A percentile compares a stretch with the other conserved stretches of the same genome.
These are phyloP conservation scores for Lasiodiplodia theobromae DNA, from an alignment of 2,329 filamentous ascomycete species.

Conservation along the genomic window DNA sequence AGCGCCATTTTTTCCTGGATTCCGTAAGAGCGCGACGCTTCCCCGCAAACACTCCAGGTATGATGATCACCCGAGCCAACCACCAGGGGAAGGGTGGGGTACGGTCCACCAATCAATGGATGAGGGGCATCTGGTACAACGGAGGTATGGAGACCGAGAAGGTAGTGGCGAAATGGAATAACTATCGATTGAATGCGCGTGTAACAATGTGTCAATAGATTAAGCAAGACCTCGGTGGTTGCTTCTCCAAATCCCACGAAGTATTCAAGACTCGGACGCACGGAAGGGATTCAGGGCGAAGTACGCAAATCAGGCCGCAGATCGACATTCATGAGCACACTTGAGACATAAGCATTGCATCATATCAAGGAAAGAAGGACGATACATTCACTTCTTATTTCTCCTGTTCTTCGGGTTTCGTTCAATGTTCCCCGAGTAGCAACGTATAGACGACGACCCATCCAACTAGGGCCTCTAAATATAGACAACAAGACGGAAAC, in stretches of 20 bases:
- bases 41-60: conserved; percentile 18
- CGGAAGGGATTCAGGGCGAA: background rate
- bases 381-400: background rate
- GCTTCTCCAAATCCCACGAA: background rate
- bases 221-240: background rate
- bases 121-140: background rate
- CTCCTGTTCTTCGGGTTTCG: background rate
- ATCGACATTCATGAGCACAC: background rate
- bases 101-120: conserved; percentile 3
- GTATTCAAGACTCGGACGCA: background rate
- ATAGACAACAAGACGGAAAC: background rate
- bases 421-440: background rate
- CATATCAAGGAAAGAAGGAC: background rate
- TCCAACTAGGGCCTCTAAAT: background rate
- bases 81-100: background rate
- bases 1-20: background rate
- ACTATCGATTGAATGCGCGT: background rate
- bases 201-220: background rate
- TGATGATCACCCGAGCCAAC: conserved; percentile 24
- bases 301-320: background rate
- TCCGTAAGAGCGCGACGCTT: conserved; percentile 5
- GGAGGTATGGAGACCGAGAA: conserved; percentile 2
- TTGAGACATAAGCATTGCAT: background rate
- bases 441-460: background rate
- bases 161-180: background rate